Percentiles rank a stretch among this genome's conserved stretches.
Conservation (phyloP, 2,329 filamentous ascomycete genomes). For the Samsoniella hepiali region DNA sequence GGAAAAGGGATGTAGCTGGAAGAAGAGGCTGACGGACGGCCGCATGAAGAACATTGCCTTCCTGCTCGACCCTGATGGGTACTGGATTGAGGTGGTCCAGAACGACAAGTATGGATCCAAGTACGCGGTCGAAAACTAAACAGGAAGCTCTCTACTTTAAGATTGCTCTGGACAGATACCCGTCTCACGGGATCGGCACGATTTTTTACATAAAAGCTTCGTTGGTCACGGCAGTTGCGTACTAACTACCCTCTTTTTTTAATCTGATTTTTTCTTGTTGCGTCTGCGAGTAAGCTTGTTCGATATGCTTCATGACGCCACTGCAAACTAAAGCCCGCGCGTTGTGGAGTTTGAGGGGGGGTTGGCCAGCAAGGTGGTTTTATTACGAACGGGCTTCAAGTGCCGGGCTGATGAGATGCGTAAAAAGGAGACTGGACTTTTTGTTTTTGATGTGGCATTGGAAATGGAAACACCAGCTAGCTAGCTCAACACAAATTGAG, state of each 20-base stretch:
- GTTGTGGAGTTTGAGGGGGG: neutral
- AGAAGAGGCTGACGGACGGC: conserved; percentile 91
- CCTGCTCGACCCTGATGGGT: conserved; percentile 80
- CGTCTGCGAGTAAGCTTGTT: conserved; percentile 3
- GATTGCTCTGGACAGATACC: neutral
- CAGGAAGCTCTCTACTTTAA: neutral
- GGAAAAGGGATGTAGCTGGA: conserved; percentile 77
- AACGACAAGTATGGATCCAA: conserved; percentile 64
- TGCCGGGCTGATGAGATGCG: neutral
- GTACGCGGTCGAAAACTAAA: conserved; percentile 44
- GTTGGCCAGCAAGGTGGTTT: neutral
- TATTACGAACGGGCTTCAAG: neutral
- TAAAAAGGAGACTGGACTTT: neutral
- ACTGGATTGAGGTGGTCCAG: conserved; percentile 79
- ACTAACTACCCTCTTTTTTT: neutral
- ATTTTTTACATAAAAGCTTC: neutral
- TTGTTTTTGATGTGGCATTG: neutral
- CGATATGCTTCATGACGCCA: conserved; percentile 1
- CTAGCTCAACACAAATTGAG: neutral
- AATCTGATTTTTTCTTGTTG: neutral
- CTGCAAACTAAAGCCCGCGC: neutral
- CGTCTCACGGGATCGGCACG: neutral
- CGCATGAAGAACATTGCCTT: conserved; percentile 94
- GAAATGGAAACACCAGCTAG: neutral
- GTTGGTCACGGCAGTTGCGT: neutral